A percentile compares a stretch with the other conserved stretches of the same genome.
Conservation (phyloP, 345 rosid species). For the Nephelium lappaceum region DNA sequence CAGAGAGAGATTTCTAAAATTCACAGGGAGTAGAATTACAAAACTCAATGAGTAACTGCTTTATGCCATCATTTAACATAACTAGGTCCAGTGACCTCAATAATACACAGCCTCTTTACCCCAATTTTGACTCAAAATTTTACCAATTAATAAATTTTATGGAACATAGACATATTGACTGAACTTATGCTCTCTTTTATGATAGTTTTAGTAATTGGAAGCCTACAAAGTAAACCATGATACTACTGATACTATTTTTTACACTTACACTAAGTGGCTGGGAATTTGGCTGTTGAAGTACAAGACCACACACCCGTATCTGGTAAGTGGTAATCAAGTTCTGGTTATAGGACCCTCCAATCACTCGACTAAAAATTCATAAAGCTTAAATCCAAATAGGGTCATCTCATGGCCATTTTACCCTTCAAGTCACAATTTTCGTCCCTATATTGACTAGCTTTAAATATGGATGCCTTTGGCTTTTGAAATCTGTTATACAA, state of each 20-base stretch:
- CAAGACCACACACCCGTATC: neutral
- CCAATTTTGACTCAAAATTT: neutral
- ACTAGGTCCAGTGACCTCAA: neutral
- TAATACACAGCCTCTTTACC: neutral
- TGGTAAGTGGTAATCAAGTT: neutral
- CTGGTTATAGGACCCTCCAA: neutral
- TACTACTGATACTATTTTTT: neutral
- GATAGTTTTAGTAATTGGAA: neutral
- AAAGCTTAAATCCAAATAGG: neutral
- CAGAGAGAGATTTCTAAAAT: no score
- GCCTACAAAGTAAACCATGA: neutral
- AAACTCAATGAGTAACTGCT: neutral
- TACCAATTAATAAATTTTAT: neutral
- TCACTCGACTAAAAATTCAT: neutral
- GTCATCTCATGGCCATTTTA: neutral
- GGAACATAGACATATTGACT: neutral
- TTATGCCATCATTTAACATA: neutral
- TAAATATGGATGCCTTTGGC: neutral
- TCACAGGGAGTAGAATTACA: neutral
- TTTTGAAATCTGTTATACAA: neutral
- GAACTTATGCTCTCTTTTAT: neutral
- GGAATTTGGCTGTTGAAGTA: neutral
- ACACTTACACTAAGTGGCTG: neutral
- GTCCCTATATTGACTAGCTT: neutral
- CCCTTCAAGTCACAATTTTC: neutral